These are phyloP conservation scores for Omphalotus olearius DNA, from an alignment of 1,284 basidiomycete species.

Conservation along the genomic window DNA sequence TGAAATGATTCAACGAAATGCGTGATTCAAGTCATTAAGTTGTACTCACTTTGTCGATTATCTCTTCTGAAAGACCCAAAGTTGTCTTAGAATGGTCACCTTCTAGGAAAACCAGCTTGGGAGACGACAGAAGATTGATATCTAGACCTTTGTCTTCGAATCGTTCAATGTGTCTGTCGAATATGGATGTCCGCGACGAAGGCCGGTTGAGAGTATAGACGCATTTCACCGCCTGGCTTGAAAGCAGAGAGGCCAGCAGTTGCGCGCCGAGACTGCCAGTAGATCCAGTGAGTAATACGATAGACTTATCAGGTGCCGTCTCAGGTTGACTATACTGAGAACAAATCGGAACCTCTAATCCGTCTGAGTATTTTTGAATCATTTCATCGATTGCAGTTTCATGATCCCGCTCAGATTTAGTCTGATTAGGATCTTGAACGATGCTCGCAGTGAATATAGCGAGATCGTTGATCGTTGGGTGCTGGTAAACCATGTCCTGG, in stretches of 20 bases:
- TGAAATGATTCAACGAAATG: background rate
- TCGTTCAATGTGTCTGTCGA: conserved; percentile 21
- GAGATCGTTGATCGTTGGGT: conserved; percentile 5
- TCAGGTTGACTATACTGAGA: background rate
- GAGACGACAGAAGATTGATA: conserved; percentile 20
- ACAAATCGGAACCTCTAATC: background rate
- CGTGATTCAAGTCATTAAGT: background rate
- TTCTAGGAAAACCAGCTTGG: conserved; percentile 27
- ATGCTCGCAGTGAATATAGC: conserved; percentile 5
- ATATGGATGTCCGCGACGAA: conserved; percentile 18
- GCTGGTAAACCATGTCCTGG: conserved; percentile 9
- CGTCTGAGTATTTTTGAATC: conserved; percentile 9
- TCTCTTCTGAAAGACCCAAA: conserved; percentile 21
- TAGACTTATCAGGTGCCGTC: background rate
- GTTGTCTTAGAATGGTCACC: conserved; percentile 20
- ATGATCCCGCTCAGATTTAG: background rate
- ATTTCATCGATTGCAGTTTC: conserved; percentile 6
- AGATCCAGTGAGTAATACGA: conserved; percentile 8
- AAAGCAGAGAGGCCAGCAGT: conserved; percentile 2
- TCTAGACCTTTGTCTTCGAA: conserved; percentile 30
- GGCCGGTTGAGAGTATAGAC: conserved; percentile 30
- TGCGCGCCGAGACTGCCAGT: conserved; percentile 8
- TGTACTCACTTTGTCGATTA: conserved; percentile 6
- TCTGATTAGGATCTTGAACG: conserved; percentile 1
- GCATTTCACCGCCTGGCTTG: background rate